Evolutionary conservation across 164 flowering plant species (phyloP).

Genomic region (Stephania yunnanensis): DNA sequence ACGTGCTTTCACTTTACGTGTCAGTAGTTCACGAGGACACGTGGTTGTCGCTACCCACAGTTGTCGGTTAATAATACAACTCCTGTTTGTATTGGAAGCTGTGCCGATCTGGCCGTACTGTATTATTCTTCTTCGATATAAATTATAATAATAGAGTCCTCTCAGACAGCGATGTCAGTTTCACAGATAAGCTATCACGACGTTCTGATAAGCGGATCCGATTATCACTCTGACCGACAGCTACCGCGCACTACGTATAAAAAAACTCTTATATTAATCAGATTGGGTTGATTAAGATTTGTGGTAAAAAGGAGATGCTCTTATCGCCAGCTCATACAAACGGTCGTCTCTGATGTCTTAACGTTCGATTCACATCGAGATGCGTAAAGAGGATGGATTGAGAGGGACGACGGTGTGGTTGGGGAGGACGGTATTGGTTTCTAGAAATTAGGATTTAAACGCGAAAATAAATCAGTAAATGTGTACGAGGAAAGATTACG

Average conservation of each 20-base stretch:
- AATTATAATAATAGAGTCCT: background rate
- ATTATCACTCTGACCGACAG: slow-evolving; percentile 14
- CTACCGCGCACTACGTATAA: slow-evolving; percentile 9
- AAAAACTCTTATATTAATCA: background rate
- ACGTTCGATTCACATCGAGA: background rate
- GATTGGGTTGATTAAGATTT: slow-evolving; percentile 1
- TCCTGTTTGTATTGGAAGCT: background rate
- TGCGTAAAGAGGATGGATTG: background rate
- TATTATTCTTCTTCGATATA: slow-evolving; percentile 2
- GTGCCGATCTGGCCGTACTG: slow-evolving; percentile 12
- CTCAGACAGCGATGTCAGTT: slow-evolving; percentile 9
- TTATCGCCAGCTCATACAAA: background rate
- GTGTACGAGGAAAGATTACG: slow-evolving; percentile 19
- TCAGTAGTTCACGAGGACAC: background rate
- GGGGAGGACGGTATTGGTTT: background rate
- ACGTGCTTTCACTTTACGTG: background rate
- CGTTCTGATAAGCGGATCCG: background rate
- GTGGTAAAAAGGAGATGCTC: background rate
- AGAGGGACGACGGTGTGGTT: background rate
- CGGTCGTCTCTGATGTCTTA: background rate
- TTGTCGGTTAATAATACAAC: background rate
- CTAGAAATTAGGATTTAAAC: background rate
- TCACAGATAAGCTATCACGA: background rate
- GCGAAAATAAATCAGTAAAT: slow-evolving; percentile 3
- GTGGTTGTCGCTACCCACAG: background rate